phyloP scores from a whole-genome alignment of 108 stramenopile genomes.

The Chaetoceros muelleri region DNA sequence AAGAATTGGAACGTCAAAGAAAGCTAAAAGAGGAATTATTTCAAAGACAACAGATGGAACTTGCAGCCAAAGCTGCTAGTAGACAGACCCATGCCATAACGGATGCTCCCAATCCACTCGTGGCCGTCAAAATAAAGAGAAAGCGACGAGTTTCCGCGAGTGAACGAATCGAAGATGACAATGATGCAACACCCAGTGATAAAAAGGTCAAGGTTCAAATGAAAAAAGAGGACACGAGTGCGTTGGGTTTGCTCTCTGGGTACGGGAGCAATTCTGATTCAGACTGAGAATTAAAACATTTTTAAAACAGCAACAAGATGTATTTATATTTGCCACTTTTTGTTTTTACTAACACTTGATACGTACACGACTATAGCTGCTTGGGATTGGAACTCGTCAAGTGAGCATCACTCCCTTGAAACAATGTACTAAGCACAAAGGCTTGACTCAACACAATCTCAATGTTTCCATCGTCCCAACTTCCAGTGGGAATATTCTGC shows the following conservation, averaged over 20 bases:
- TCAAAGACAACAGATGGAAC: slow-evolving; percentile 19
- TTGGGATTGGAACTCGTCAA: slow-evolving; percentile 17
- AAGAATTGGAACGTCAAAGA: slow-evolving; percentile 39
- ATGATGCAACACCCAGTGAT: not conserved
- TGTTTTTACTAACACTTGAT: too few species aligned
- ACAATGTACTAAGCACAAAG: slow-evolving; percentile 73
- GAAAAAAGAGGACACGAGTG: slow-evolving; percentile 10
- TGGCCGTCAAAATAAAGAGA: slow-evolving; percentile 4
- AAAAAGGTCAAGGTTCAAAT: not conserved
- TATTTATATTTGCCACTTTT: too few species aligned
- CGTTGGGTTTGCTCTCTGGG: slow-evolving; percentile 45
- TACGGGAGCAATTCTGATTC: slow-evolving; percentile 59
- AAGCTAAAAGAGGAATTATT: slow-evolving; percentile 29
- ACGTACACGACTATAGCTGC: not conserved
- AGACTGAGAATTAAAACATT: slow-evolving; percentile 26
- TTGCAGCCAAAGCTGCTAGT: slow-evolving; percentile 19
- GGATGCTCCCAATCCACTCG: slow-evolving; percentile 2
- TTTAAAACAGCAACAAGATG: too few species aligned
- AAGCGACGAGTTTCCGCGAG: slow-evolving; percentile 1
- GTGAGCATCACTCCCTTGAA: slow-evolving; percentile 80
- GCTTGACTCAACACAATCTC: slow-evolving; percentile 83
- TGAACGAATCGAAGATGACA: slow-evolving; percentile 1
- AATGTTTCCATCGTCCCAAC: slow-evolving; percentile 77
- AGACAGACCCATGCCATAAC: slow-evolving; percentile 40
- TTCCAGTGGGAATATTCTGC: slow-evolving; percentile 35